Conservation (phyloP, 768 basidiomycete genomes). For the Coprinopsis cinerea region DNA sequence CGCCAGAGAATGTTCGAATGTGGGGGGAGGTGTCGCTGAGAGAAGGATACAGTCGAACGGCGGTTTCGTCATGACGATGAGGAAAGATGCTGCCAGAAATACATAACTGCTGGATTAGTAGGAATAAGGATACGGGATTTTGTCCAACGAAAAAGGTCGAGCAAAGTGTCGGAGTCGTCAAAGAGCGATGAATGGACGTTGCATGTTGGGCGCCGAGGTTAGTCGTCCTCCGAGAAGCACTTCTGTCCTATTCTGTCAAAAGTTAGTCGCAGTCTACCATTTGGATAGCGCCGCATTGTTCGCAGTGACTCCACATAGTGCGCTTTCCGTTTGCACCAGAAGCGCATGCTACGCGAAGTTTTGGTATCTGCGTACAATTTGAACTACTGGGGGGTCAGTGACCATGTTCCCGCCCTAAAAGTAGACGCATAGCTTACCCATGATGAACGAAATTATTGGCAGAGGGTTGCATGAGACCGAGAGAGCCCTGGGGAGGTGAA, state of each 20-base stretch:
- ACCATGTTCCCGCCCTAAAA: neutral
- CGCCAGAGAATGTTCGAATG: constrained; percentile 7
- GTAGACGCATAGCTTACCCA: constrained; percentile 42
- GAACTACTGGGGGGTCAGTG: constrained; percentile 34
- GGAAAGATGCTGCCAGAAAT: neutral
- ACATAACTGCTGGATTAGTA: neutral
- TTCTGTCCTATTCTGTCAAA: no score
- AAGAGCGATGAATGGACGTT: no score
- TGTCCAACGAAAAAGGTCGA: no score
- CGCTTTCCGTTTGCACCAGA: constrained; percentile 62
- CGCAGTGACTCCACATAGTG: constrained; percentile 86
- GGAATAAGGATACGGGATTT: constrained; percentile 8
- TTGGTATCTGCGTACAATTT: constrained; percentile 75
- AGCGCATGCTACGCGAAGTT: constrained; percentile 74
- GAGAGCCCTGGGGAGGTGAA: constrained; percentile 32
- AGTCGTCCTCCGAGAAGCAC: neutral
- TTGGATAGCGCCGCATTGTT: constrained; percentile 84
- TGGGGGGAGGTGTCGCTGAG: neutral
- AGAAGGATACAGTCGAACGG: neutral
- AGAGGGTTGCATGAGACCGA: constrained; percentile 64
- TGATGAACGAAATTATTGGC: constrained; percentile 57
- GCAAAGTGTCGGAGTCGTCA: no score
- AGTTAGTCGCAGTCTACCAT: constrained; percentile 73
- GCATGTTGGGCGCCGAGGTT: neutral
- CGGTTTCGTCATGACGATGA: neutral